These are phyloP conservation scores for Fraxinus cuspidata DNA, from an alignment of 257 asterid genomes.

Conservation along the genomic window DNA sequence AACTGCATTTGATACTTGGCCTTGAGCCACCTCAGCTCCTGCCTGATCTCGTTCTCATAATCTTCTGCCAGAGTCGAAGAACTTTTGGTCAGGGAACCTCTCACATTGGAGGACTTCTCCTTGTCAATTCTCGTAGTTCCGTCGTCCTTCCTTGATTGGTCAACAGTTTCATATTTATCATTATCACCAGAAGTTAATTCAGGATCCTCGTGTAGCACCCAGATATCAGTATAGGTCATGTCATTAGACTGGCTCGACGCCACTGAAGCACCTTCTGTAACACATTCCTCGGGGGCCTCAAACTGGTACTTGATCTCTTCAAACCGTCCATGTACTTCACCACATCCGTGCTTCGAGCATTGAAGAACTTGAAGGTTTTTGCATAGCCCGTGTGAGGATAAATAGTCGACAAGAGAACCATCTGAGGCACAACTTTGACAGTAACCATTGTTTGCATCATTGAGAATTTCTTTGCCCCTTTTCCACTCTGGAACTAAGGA, in stretches of 20 bases:
- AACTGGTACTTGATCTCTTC: conserved; percentile 77
- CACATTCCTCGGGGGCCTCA: conserved; percentile 54
- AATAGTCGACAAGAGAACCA: conserved; percentile 32
- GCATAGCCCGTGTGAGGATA: conserved; percentile 34
- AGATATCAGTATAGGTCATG: conserved; percentile 35
- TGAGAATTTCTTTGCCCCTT: conserved; percentile 45
- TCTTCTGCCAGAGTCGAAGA: conserved; percentile 34
- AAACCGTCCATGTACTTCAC: conserved; percentile 76
- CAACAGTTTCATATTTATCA: conserved; percentile 13
- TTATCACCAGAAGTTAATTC: conserved; percentile 27
- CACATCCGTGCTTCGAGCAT: conserved; percentile 54
- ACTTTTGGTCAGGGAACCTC: conserved; percentile 22
- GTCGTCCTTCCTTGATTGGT: conserved; percentile 29
- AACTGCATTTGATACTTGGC: conserved; percentile 61
- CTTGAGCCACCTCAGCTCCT: conserved; percentile 69
- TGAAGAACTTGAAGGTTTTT: conserved; percentile 45
- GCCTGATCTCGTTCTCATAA: conserved; percentile 46
- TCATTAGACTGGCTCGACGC: conserved; percentile 39
- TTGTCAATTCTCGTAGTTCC: not conserved
- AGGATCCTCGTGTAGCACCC: conserved; percentile 42
- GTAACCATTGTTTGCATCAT: conserved; percentile 20
- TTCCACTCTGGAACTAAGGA: conserved; percentile 80
- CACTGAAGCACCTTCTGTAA: conserved; percentile 39
- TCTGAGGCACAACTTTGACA: conserved; percentile 54
- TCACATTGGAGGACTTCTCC: conserved; percentile 10